Evolutionary conservation across 192 early-diverging fungal genomes (phyloP).

Genomic region (Backusella macrospora): DNA sequence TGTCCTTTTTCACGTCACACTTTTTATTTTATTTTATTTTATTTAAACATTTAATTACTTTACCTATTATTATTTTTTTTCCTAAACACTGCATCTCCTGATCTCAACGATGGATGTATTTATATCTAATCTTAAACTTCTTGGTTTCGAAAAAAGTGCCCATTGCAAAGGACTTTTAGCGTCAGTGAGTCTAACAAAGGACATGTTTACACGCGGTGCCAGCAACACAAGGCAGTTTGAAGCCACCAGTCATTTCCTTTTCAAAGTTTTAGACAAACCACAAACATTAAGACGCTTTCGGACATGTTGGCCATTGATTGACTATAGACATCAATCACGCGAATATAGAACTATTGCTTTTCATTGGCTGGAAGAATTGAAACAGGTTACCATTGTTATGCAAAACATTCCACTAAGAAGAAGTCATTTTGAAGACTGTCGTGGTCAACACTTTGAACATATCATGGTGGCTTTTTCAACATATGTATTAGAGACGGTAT

Average conservation of each 20-base stretch:
- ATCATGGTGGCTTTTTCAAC: conserved; percentile 27
- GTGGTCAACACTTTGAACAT: conserved; percentile 14
- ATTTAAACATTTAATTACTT: neutral
- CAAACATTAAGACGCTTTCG: conserved; percentile 12
- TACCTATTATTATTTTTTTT: neutral
- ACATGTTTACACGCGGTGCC: conserved; percentile 24
- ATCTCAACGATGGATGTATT: neutral
- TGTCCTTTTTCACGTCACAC: too few species aligned
- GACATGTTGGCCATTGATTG: conserved; percentile 30
- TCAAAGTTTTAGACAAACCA: conserved; percentile 27
- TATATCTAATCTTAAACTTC: conserved; percentile 25
- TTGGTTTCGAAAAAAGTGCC: conserved; percentile 23
- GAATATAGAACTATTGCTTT: conserved; percentile 26
- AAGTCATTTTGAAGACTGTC: conserved; percentile 32
- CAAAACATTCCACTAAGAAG: conserved; percentile 17
- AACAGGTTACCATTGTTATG: neutral
- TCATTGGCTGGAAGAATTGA: conserved; percentile 31
- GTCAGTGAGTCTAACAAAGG: neutral
- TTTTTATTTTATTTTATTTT: too few species aligned
- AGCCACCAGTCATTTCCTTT: conserved; percentile 34
- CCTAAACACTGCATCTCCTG: neutral
- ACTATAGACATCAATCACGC: conserved; percentile 21
- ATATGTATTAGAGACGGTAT: neutral
- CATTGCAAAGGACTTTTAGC: conserved; percentile 1
- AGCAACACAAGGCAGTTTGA: conserved; percentile 36